These are phyloP conservation scores for Pleurotus tuber-regium DNA, from an alignment of 768 basidiomycete genomes.

Conservation along the genomic window DNA sequence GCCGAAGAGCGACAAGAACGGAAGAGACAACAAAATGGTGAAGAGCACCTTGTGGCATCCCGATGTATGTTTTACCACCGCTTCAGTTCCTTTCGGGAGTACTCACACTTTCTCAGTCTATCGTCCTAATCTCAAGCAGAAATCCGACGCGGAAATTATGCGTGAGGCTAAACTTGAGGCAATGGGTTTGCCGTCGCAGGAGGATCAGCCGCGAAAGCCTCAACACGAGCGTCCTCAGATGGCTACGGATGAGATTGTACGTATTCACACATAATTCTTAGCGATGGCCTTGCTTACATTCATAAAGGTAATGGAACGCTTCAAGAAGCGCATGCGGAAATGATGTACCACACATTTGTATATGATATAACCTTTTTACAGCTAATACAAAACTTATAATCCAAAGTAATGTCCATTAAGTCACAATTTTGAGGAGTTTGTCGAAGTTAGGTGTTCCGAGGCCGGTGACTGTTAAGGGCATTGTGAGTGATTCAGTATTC, in stretches of 20 bases:
- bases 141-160: conserved; percentile 85
- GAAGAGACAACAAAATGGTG: conserved; percentile 56
- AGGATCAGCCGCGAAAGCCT: conserved; percentile 43
- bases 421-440: conserved; percentile 38
- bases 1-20: conserved; percentile 68
- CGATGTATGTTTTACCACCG: conserved; percentile 63
- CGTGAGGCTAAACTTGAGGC: conserved; percentile 87
- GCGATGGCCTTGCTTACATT: conserved; percentile 3
- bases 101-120: conserved; percentile 55
- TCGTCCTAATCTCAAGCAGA: conserved; percentile 76
- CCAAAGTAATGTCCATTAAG: conserved; percentile 9
- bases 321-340: conserved; percentile 94
- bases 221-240: conserved; percentile 65
- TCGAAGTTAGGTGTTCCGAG: conserved; percentile 55
- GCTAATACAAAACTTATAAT: conserved; percentile 2
- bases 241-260: conserved; percentile 89
- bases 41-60: conserved; percentile 81
- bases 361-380: conserved; percentile 5
- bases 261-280: conserved; percentile 22
- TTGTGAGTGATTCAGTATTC: neutral
- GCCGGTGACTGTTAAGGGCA: conserved; percentile 39
- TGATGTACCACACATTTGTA: conserved; percentile 26
- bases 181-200: conserved; percentile 67
- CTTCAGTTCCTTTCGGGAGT: neutral
- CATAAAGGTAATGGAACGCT: conserved; percentile 86